Conservation (phyloP, 73 alveolate genomes). For the Halteria grandinella region DNA sequence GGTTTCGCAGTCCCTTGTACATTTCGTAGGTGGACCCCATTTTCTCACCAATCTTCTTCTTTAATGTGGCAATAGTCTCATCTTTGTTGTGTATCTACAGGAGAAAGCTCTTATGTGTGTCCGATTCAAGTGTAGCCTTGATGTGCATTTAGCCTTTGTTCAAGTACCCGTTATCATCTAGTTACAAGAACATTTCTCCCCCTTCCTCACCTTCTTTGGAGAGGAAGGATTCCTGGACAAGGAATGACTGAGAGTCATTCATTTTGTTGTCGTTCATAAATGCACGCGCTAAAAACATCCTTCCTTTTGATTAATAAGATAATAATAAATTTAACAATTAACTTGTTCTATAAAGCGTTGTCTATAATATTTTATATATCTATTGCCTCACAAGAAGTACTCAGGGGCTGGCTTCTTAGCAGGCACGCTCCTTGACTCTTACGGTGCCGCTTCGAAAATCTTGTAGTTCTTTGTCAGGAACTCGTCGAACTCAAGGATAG, state of each 20-base stretch:
- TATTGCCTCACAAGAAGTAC: slow-evolving; percentile 96
- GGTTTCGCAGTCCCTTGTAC: slow-evolving; percentile 9
- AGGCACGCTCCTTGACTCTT: slow-evolving; percentile 97
- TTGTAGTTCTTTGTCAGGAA: slow-evolving; percentile 86
- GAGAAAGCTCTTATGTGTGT: slow-evolving; percentile 19
- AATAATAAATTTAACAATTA: no score
- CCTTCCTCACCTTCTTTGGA: no score
- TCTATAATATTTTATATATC: no score
- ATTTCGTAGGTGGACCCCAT: slow-evolving; percentile 32
- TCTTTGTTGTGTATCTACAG: slow-evolving; percentile 13
- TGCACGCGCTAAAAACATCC: slow-evolving; percentile 30
- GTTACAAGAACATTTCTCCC: slow-evolving; percentile 32
- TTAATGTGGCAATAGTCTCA: slow-evolving; percentile 18
- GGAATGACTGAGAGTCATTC: slow-evolving; percentile 30
- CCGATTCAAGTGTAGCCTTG: slow-evolving; percentile 46
- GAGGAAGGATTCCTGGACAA: background rate
- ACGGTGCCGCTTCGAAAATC: slow-evolving; percentile 96
- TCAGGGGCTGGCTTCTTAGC: slow-evolving; percentile 99
- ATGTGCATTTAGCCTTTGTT: slow-evolving; percentile 38
- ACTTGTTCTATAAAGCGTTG: no score
- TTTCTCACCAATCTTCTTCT: slow-evolving; percentile 32
- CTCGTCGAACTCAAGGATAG: slow-evolving; percentile 96
- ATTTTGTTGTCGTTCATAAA: background rate
- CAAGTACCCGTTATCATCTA: slow-evolving; percentile 34
- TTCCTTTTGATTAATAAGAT: no score